Evolutionary conservation across 2,329 filamentous ascomycete genomes (phyloP).

Genomic region (Fusarium anthophilum): DNA sequence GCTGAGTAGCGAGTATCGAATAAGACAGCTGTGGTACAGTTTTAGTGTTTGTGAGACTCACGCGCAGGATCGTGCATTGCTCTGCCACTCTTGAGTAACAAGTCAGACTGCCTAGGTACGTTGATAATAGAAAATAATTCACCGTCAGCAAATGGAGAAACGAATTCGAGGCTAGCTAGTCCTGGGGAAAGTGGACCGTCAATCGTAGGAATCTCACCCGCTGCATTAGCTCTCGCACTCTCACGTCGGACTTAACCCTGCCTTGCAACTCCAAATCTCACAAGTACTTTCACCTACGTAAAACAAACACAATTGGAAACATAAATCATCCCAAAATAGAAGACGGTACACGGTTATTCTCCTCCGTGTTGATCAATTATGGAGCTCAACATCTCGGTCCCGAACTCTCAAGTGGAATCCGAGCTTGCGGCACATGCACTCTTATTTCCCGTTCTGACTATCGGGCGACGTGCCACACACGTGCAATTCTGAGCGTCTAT

Average conservation of each 20-base stretch:
- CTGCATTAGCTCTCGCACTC: neutral
- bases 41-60: neutral
- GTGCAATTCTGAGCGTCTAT: neutral
- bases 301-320: fast-evolving
- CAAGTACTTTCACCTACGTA: fast-evolving
- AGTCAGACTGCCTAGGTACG: fast-evolving
- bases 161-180: neutral
- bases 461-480: neutral
- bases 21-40: neutral
- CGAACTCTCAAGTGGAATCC: neutral
- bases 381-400: neutral
- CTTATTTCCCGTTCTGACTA: neutral
- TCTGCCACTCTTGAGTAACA: neutral
- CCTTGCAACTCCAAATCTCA: neutral
- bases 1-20: fast-evolving
- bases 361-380: neutral
- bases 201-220: neutral
- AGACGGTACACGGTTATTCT: neutral
- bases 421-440: neutral
- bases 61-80: neutral
- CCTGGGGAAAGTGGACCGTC: neutral
- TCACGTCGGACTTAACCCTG: neutral
- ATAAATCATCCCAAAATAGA: neutral
- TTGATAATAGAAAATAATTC: neutral
- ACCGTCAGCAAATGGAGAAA: neutral